Evolutionary conservation across 306 rosid species (phyloP).

Genomic region (Ziziphus jujuba): DNA sequence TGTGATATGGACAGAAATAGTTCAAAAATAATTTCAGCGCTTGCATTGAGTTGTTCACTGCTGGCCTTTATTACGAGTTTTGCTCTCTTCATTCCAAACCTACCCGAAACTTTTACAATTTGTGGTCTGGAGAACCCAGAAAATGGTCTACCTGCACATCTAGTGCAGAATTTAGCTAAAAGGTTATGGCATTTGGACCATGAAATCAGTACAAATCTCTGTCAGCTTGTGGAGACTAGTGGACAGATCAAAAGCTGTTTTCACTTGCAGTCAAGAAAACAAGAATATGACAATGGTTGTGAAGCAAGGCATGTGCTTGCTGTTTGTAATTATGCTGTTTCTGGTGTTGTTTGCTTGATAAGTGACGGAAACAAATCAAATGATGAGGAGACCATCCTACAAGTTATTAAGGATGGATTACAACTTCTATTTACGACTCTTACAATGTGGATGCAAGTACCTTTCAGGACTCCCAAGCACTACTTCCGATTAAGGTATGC

Average conservation of each 20-base stretch:
- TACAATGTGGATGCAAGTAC: constrained; percentile 49
- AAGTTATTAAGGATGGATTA: constrained; percentile 34
- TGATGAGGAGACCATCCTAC: constrained; percentile 19
- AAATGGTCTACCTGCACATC: constrained; percentile 23
- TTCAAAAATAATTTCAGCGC: constrained; percentile 40
- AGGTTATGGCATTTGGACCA: constrained; percentile 44
- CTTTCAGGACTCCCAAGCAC: constrained; percentile 48
- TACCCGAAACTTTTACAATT: constrained; percentile 6
- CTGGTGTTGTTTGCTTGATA: constrained; percentile 33
- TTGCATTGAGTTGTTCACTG: constrained; percentile 51
- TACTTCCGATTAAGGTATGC: constrained; percentile 62
- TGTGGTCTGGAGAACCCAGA: constrained; percentile 15
- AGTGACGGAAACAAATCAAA: constrained; percentile 17
- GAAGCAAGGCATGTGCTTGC: constrained; percentile 37
- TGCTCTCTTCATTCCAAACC: constrained; percentile 36
- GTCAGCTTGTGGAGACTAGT: constrained; percentile 33
- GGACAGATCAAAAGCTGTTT: constrained; percentile 29
- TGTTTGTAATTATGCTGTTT: constrained; percentile 41
- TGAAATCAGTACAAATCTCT: constrained; percentile 40
- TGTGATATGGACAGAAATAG: constrained; percentile 55
- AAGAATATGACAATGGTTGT: constrained; percentile 20
- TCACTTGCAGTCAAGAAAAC: constrained; percentile 33
- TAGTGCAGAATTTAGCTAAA: constrained; percentile 41
- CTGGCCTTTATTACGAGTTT: constrained; percentile 57
- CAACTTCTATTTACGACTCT: constrained; percentile 30